Percentiles rank a stretch among this genome's conserved stretches.
phyloP scores from a whole-genome alignment of 306 rosid genomes.

The Corylus avellana region DNA sequence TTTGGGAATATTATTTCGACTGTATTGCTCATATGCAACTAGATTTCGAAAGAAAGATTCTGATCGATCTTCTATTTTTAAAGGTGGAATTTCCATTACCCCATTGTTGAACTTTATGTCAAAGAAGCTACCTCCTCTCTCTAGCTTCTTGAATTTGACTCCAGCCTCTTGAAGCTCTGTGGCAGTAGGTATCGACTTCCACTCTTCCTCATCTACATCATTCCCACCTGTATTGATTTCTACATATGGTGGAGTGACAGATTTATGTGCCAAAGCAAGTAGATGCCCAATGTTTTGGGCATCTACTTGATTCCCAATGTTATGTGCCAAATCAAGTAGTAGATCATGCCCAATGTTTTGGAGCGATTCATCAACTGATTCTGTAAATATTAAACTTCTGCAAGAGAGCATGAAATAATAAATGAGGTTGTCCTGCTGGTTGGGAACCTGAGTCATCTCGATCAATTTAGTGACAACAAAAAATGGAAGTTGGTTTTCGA shows the following conservation, averaged over 20 bases:
- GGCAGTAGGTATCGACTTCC: not conserved
- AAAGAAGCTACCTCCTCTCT: too few relatives aligned
- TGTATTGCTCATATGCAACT: slow-evolving; percentile 7
- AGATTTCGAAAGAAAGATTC: not conserved
- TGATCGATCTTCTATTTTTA: not conserved
- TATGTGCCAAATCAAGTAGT: too few relatives aligned
- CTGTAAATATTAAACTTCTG: too few relatives aligned
- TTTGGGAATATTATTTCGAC: not conserved
- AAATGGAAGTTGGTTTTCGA: not conserved
- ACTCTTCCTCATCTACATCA: not conserved
- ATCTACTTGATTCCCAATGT: too few relatives aligned
- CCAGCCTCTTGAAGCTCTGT: not conserved
- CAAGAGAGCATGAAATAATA: too few relatives aligned
- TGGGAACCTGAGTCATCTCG: not conserved
- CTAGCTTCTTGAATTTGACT: not conserved
- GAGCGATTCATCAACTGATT: not conserved
- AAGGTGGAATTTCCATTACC: not conserved
- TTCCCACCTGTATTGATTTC: too few relatives aligned
- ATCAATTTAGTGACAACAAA: not conserved
- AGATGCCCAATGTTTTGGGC: not conserved
- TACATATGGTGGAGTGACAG: not conserved
- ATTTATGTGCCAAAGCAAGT: not conserved
- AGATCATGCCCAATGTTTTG: not conserved
- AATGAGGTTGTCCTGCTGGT: too few relatives aligned
- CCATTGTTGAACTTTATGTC: not conserved